These are phyloP conservation scores for Podospora pseudopauciseta DNA, from an alignment of 495 filamentous ascomycete genomes.

Conservation along the genomic window DNA sequence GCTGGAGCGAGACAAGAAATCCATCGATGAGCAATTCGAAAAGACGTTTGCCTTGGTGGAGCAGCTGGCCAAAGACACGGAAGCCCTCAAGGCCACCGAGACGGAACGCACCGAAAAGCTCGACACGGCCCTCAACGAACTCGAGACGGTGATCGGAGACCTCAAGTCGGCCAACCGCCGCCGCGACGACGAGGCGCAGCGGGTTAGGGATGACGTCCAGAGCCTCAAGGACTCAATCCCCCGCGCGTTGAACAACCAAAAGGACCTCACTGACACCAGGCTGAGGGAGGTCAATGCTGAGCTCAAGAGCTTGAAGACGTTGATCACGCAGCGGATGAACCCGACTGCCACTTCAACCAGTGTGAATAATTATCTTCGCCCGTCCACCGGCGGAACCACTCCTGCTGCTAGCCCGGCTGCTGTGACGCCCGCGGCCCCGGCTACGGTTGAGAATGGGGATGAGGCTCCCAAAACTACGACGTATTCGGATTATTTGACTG, in stretches of 20 bases:
- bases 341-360: slow-evolving; percentile 38
- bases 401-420: slow-evolving; percentile 22
- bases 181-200: slow-evolving; percentile 78
- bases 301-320: slow-evolving; percentile 84
- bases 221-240: slow-evolving; percentile 79
- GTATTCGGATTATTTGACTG: slow-evolving; percentile 34
- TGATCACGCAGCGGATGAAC: slow-evolving; percentile 78
- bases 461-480: slow-evolving; percentile 34
- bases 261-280: slow-evolving; percentile 73
- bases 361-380: slow-evolving; percentile 36
- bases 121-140: slow-evolving; percentile 74
- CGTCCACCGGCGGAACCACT: slow-evolving; percentile 32
- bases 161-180: slow-evolving; percentile 73
- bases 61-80: slow-evolving; percentile 85
- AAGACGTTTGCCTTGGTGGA: slow-evolving; percentile 89
- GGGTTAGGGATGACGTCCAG: slow-evolving; percentile 82
- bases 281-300: slow-evolving; percentile 83
- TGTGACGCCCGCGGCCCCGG: slow-evolving; percentile 31
- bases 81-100: slow-evolving; percentile 79
- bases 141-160: slow-evolving; percentile 76
- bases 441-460: slow-evolving; percentile 19
- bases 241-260: slow-evolving; percentile 79
- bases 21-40: slow-evolving; percentile 87
- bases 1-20: slow-evolving; percentile 85
- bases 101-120: slow-evolving; percentile 77